Evolutionary conservation across 306 rosid species (phyloP), one percentile per base, ranked within the genome.

Genomic region (Prunus kanzakura): DNA sequence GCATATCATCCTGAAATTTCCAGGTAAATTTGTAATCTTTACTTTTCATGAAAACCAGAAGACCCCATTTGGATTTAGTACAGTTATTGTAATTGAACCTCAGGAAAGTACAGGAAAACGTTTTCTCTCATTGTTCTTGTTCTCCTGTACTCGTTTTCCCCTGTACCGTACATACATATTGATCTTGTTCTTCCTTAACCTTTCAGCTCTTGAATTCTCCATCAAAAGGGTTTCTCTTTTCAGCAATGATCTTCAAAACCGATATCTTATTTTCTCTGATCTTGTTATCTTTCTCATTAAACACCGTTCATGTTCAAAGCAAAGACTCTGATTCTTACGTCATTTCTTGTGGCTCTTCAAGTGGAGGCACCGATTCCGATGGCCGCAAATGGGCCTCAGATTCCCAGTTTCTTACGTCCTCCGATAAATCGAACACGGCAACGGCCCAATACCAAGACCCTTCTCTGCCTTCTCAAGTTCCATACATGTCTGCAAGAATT

Each of bases 401-500:
- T 84, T 77, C 78, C 50, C 63, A 62, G 46, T 78, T 58, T 18
- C 32, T 84, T 1, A 25, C 69, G 3, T 49, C 86, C 64, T 61
- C 78, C 18, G 12, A 50, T 9, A 60, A 79, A 20, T 45, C 86
- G 2, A 41, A 30, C 20, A 54, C 56, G 2, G 78, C 75, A 8
- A 76, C 60, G 41, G 84, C 88, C 19, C 72, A 72, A 62, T 29
- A 63, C 63, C 83, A 79, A 84, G 88, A 81, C 41, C 90, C 90
- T 64, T 81, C 86, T 43, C 76, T 87, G 35, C 90, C 88, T 60
- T 84, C 90, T 18, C 79, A 64, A 66, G 65, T 52, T 15, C 90
- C 90, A 14, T 87, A 87, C 79, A 76, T 84, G 88, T 49, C 86
- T 10, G 86, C 86, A 47, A 81, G 90, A 67, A 84, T 84, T 72